phyloP scores from a whole-genome alignment of 306 rosid genomes.

The Dryas alaskensis region DNA sequence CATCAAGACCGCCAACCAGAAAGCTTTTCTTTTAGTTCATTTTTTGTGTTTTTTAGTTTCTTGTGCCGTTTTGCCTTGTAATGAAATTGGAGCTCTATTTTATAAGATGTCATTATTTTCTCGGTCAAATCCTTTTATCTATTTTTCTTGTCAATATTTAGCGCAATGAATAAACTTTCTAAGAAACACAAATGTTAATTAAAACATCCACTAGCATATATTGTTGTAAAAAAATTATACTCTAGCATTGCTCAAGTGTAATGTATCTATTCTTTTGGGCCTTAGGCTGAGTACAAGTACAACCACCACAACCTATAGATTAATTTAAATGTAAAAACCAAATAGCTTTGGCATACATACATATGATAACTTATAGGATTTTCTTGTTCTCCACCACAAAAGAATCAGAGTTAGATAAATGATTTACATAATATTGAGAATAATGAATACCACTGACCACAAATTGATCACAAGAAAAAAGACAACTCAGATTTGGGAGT shows the following conservation, averaged over 20 bases:
- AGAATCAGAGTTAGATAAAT: neutral
- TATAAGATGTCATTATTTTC: slow-evolving; percentile 20
- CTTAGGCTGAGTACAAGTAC: neutral
- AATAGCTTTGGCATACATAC: neutral
- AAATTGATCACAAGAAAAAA: slow-evolving; percentile 56
- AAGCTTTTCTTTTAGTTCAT: slow-evolving; percentile 65
- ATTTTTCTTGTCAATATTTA: neutral
- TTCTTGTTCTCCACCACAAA: neutral
- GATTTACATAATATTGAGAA: slow-evolving; percentile 19
- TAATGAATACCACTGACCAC: slow-evolving; percentile 3
- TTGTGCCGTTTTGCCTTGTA: slow-evolving; percentile 28
- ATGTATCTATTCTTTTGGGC: neutral
- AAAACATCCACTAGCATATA: too few species aligned
- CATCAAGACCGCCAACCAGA: slow-evolving; percentile 52
- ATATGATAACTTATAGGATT: neutral
- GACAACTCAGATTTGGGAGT: slow-evolving; percentile 60
- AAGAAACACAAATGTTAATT: neutral
- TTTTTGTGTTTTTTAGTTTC: neutral
- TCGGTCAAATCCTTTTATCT: neutral
- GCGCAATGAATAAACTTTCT: neutral
- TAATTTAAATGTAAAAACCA: neutral
- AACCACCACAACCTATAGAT: neutral
- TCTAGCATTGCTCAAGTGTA: too few species aligned
- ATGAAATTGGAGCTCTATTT: slow-evolving; percentile 43
- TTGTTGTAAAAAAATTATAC: too few species aligned